These are phyloP conservation scores for Peronospora destructor DNA, from an alignment of 352 stramenopile species.

Conservation along the genomic window DNA sequence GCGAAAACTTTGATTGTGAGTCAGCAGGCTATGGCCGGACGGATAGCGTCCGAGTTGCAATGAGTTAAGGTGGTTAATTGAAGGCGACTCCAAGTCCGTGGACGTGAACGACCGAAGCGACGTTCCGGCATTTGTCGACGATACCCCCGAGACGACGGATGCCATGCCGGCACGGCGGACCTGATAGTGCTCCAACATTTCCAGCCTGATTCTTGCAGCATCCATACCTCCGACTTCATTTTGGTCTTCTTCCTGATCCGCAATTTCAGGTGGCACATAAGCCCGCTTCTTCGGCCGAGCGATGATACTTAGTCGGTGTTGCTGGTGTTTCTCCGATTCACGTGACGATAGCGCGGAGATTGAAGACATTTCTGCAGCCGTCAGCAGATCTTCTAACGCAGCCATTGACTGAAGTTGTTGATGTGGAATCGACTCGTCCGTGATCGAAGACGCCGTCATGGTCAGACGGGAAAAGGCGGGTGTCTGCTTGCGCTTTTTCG, in stretches of 20 bases:
- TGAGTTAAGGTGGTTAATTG: conserved; percentile 22
- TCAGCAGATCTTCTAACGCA: conserved; percentile 17
- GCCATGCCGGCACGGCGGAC: conserved; percentile 13
- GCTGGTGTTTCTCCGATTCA: conserved; percentile 66
- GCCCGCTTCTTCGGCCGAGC: conserved; percentile 25
- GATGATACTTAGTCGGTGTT: conserved; percentile 50
- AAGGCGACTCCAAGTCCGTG: conserved; percentile 30
- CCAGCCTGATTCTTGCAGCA: conserved; percentile 38
- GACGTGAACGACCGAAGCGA: conserved; percentile 50
- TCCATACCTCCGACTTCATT: conserved; percentile 3
- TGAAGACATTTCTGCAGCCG: conserved; percentile 37
- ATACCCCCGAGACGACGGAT: conserved; percentile 29
- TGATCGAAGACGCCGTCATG: conserved; percentile 32
- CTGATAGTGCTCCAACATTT: conserved; percentile 61
- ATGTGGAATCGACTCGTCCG: conserved; percentile 22
- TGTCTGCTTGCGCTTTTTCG: conserved; percentile 49
- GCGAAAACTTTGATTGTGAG: conserved; percentile 28
- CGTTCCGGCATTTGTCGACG: conserved; percentile 34
- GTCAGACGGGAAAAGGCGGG: conserved; percentile 29
- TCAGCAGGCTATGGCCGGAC: conserved; percentile 24
- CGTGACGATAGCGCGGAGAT: conserved; percentile 64
- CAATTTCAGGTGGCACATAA: conserved; percentile 11
- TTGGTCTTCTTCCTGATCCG: conserved; percentile 6
- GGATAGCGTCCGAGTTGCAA: conserved; percentile 26
- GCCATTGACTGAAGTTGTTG: conserved; percentile 4